phyloP scores from a whole-genome alignment of 1,284 basidiomycete species.

The Gomphus sp. region DNA sequence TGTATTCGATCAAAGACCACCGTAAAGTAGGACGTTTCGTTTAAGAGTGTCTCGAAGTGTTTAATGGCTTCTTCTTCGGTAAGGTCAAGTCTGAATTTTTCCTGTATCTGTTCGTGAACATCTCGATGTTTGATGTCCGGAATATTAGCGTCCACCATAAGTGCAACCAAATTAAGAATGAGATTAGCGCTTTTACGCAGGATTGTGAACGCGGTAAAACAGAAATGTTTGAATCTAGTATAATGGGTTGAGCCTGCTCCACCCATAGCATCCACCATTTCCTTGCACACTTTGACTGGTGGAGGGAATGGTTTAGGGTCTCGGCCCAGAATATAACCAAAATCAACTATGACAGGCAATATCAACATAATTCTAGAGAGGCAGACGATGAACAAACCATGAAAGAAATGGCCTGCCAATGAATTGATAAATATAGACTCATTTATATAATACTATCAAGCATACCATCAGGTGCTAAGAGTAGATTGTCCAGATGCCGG shows the following conservation, averaged over 20 bases:
- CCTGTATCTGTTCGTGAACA: constrained; percentile 82
- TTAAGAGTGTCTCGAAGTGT: constrained; percentile 88
- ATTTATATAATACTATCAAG: constrained; percentile 11
- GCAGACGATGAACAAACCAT: constrained; percentile 37
- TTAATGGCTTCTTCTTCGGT: constrained; percentile 96
- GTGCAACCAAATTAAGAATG: constrained; percentile 89
- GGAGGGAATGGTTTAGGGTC: constrained; percentile 99
- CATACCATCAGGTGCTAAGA: constrained; percentile 85
- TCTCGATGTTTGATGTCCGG: constrained; percentile 94
- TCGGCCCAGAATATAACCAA: constrained; percentile 96
- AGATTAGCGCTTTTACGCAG: constrained; percentile 97
- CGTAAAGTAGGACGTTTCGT: constrained; percentile 92
- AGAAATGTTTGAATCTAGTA: constrained; percentile 90
- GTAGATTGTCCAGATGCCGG: constrained; percentile 92
- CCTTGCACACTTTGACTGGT: constrained; percentile 96
- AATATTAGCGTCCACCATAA: constrained; percentile 98
- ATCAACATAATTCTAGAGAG: constrained; percentile 1
- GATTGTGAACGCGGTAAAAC: constrained; percentile 93
- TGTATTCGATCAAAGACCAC: constrained; percentile 91
- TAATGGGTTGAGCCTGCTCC: constrained; percentile 90
- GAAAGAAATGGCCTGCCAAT: constrained; percentile 69
- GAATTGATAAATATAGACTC: background rate
- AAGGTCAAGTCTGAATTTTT: constrained; percentile 92
- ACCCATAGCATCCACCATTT: constrained; percentile 99
- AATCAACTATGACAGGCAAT: constrained; percentile 64